Percentiles rank a stretch among this genome's conserved stretches.
Evolutionary conservation across 257 asterid genomes (phyloP).

Genomic region (Nicotiana undulata): DNA sequence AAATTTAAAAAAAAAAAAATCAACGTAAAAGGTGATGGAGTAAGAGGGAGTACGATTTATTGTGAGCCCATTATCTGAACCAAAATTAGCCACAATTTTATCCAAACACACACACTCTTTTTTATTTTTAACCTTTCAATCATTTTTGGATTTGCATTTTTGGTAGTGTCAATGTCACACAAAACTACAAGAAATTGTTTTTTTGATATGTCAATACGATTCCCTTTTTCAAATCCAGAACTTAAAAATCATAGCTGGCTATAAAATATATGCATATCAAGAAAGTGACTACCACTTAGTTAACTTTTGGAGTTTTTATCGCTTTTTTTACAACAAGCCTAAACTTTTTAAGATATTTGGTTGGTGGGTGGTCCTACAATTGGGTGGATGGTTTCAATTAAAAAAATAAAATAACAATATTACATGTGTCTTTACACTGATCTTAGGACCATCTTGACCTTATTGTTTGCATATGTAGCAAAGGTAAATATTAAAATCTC

Average conservation of each 20-base stretch:
- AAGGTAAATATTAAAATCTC: background rate
- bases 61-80: background rate
- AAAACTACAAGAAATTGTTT: constrained; percentile 32
- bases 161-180: constrained; percentile 50
- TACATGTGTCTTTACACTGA: background rate
- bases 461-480: background rate
- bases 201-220: constrained; percentile 2
- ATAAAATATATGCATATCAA: background rate
- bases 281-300: constrained; percentile 42
- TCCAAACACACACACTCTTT: background rate
- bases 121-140: constrained; percentile 11
- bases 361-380: constrained; percentile 27
- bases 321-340: constrained; percentile 13
- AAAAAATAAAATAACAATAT: background rate
- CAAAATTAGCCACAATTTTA: constrained; percentile 20
- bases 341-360: background rate
- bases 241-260: background rate
- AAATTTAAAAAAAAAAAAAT: too few relatives aligned
- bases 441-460: background rate
- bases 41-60: background rate
- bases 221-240: constrained; percentile 14
- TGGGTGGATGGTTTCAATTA: background rate
- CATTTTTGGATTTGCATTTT: background rate
- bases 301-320: constrained; percentile 24
- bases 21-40: background rate